Conservation (phyloP, 2,329 filamentous ascomycete genomes). For the Rachicladosporium sp. region DNA sequence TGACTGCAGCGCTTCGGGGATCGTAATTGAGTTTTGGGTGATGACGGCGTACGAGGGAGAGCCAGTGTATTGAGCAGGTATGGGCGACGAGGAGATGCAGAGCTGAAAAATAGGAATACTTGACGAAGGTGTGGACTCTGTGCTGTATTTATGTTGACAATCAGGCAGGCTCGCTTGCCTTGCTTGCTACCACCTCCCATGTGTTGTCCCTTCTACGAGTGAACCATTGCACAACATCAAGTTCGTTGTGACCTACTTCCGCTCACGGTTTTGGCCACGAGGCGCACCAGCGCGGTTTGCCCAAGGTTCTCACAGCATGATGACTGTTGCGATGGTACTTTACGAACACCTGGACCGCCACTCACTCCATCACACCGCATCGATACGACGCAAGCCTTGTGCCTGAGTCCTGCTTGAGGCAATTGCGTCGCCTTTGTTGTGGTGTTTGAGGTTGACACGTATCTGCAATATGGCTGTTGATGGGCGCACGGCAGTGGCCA, state of each 20-base stretch:
- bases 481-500: neutral
- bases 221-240: too few species aligned
- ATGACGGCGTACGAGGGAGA: neutral
- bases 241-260: too few species aligned
- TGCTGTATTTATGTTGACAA: too few species aligned
- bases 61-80: neutral
- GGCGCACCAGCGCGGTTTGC: too few species aligned
- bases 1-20: neutral
- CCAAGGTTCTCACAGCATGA: too few species aligned
- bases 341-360: neutral
- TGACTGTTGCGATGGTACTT: too few species aligned
- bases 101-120: neutral
- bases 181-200: too few species aligned
- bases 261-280: too few species aligned
- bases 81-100: neutral
- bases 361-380: neutral
- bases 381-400: neutral
- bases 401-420: neutral
- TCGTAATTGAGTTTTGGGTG: neutral
- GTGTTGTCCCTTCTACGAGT: too few species aligned
- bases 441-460: neutral
- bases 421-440: neutral
- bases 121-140: neutral
- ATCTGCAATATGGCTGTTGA: neutral
- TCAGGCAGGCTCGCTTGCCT: too few species aligned